A percentile compares a stretch with the other conserved stretches of the same genome.
Conservation (phyloP, 2,329 filamentous ascomycete species). For the Immersiporthe knoxdaviesiana region DNA sequence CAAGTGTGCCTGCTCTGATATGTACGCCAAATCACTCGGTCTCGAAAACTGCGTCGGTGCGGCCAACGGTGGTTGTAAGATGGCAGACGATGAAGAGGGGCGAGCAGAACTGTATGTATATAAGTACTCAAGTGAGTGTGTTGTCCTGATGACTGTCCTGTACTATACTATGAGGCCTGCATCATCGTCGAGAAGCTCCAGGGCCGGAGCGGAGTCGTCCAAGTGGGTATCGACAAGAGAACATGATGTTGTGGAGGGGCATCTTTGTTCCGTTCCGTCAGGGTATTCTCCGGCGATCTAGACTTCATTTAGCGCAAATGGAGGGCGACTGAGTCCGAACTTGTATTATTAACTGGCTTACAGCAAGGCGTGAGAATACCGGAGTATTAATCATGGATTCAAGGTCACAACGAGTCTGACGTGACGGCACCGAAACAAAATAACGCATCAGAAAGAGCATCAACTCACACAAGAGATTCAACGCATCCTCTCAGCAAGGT, state of each 20-base stretch:
- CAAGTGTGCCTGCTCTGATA: background rate
- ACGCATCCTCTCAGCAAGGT: background rate
- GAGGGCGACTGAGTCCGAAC: background rate
- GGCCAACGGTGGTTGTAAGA: background rate
- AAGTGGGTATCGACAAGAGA: background rate
- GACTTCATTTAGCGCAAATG: too few relatives aligned
- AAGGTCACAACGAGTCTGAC: background rate
- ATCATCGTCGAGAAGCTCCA: too few relatives aligned
- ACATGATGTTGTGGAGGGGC: background rate
- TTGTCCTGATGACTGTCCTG: background rate
- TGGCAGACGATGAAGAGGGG: background rate
- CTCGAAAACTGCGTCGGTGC: background rate
- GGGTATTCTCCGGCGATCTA: background rate
- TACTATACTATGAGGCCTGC: too few relatives aligned
- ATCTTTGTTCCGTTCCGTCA: conserved; percentile 5
- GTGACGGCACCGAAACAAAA: background rate
- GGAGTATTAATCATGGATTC: background rate
- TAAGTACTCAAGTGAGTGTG: background rate
- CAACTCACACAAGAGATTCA: too few relatives aligned
- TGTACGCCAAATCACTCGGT: background rate
- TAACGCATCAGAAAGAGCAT: background rate
- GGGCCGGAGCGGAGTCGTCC: background rate
- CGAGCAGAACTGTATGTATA: background rate
- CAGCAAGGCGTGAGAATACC: background rate
- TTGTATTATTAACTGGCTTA: background rate